Evolutionary conservation across 148 eudicot species (phyloP).

Genomic region (Dianthus caryophyllus): DNA sequence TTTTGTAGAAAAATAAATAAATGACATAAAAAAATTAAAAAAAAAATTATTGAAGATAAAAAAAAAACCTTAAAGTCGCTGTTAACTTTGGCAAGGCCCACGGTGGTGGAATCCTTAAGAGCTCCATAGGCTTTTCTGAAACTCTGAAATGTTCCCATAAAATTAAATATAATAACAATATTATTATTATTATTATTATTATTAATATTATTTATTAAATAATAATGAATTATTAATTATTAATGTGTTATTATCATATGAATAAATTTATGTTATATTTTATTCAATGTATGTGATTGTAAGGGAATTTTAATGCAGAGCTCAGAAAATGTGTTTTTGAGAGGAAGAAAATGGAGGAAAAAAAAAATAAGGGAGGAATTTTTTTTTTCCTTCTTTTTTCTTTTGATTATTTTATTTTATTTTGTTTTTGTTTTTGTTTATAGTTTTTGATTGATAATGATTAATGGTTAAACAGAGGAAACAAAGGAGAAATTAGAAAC

Average conservation of each 20-base stretch:
- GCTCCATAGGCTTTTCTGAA: slow-evolving; percentile 94
- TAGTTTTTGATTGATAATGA: no score
- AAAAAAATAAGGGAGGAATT: background rate
- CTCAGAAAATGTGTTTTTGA: slow-evolving; percentile 12
- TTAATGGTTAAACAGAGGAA: no score
- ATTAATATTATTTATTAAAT: no score
- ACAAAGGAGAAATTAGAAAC: no score
- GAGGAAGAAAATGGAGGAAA: background rate
- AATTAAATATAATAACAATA: background rate
- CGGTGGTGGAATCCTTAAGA: slow-evolving; percentile 92
- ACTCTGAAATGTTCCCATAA: slow-evolving; percentile 72
- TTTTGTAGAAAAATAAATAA: no score
- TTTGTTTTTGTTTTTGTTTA: background rate
- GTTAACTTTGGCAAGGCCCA: slow-evolving; percentile 90
- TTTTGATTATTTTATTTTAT: no score
- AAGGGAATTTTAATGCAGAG: slow-evolving; percentile 16
- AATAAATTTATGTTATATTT: no score
- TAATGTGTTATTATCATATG: no score
- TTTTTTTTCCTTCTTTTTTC: no score
- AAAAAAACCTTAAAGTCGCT: slow-evolving; percentile 81
- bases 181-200: no score
- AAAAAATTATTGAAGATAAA: no score
- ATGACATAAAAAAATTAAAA: no score
- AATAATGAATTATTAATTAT: background rate
- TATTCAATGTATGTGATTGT: background rate